phyloP scores from a whole-genome alignment of 1,284 basidiomycete species.

The Ceratobasidium papillatum region DNA sequence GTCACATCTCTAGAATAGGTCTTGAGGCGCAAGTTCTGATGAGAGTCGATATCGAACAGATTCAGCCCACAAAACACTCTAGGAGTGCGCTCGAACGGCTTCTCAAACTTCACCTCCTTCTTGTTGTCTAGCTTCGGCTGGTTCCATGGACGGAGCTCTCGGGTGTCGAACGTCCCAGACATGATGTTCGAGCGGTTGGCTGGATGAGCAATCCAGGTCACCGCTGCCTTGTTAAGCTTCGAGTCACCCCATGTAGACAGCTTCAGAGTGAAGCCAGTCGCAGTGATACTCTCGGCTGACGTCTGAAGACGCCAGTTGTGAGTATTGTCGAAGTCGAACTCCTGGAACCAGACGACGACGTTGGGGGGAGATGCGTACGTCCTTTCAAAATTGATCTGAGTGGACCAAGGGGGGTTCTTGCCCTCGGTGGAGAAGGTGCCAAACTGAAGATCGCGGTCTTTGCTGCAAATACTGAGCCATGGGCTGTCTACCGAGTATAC shows the following conservation, averaged over 20 bases:
- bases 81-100: constrained; percentile 25
- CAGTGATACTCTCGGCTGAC: constrained; percentile 12
- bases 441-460: constrained; percentile 21
- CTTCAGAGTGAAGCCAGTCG: constrained; percentile 37
- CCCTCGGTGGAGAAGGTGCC: constrained; percentile 30
- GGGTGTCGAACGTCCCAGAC: constrained; percentile 17
- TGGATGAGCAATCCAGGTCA: constrained; percentile 41
- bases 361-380: constrained; percentile 31
- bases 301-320: constrained; percentile 23
- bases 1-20: not conserved
- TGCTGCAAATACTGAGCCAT: constrained; percentile 16
- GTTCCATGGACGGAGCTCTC: constrained; percentile 13
- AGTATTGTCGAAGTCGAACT: constrained; percentile 10
- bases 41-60: constrained; percentile 6
- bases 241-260: constrained; percentile 38
- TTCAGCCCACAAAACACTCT: constrained; percentile 17
- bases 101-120: not conserved
- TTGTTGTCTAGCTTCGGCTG: not conserved
- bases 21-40: not conserved
- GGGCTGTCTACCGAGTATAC: constrained; percentile 18
- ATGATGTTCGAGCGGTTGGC: constrained; percentile 24
- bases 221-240: constrained; percentile 16
- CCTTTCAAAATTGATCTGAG: constrained; percentile 23
- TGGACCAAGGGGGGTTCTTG: not conserved
- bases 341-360: constrained; percentile 29